Base-by-base conservation (phyloP, 768 basidiomycete genomes). In the Tricholoma sp. region DNA sequence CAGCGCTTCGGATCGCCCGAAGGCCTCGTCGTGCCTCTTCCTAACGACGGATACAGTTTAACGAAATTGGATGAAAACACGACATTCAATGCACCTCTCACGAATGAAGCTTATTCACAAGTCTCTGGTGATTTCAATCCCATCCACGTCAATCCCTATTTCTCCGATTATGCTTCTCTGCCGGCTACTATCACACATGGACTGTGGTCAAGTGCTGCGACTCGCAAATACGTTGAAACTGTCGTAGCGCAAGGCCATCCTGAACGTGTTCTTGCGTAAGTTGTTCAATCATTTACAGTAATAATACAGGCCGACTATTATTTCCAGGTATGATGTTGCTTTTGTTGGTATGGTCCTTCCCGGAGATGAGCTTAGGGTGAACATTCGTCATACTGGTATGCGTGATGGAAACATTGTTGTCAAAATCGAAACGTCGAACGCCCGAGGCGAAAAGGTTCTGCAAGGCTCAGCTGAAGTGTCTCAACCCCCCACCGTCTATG, bases 51-150 rank as follows among this genome's bases (percentile, higher is more conserved):
- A 2, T 98, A 99, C 71, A 83, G 87, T 0, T 78, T 99, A 68
- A 85, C 87, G 34, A 84, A 74, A 41, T 68, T 77, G n/a, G 74
- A 81, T 3, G 76, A 79, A 22, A 76, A 80, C 16, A 85, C 87
- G 9, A 71, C 78, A 6, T 96, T 94, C 79, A 84, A 77, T 47
- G 82, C 96, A 3, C 96, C 96, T 22, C 76, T 90, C 46, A 92
- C 91, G 49, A 99, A 99, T 67, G 91, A 96, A 72, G 89, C 94
- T 2, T 99, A 98, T 74, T 98, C 95, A 4, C 85, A 86, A 71
- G 83, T 95, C 50, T 99, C 97, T 0, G 95, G 96, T 46, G 96
- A 99, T 73, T 98, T 93, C 80, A 98, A 99, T 72, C 97, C 97
- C 27, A 99, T 99, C 64, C 97, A 99, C 70, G 79, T 97, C 71